phyloP scores from a whole-genome alignment of 2,329 filamentous ascomycete species.

The Xylaria sp. region DNA sequence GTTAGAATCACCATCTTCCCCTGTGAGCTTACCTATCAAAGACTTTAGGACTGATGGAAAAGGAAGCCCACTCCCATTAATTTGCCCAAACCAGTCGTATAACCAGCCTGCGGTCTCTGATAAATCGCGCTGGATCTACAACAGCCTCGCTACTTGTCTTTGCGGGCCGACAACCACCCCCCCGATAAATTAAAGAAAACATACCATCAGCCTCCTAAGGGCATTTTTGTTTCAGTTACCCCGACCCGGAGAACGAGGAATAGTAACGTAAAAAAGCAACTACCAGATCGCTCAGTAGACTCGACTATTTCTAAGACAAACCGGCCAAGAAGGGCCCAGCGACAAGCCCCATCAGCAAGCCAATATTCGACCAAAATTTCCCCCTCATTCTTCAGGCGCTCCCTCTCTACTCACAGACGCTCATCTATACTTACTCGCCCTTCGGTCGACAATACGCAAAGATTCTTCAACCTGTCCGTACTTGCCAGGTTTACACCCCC shows the following conservation, averaged over 20 bases:
- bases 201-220: conserved; percentile 35
- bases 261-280: conserved; percentile 40
- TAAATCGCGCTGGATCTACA: conserved; percentile 42
- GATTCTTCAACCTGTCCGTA: conserved; percentile 1
- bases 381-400: conserved; percentile 31
- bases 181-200: conserved; percentile 9
- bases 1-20: conserved; percentile 39
- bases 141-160: conserved; percentile 37
- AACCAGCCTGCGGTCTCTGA: conserved; percentile 42
- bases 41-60: conserved; percentile 44
- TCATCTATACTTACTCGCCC: conserved; percentile 36
- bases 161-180: conserved; percentile 35
- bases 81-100: conserved; percentile 41
- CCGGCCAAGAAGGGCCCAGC: conserved; percentile 36
- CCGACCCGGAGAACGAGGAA: conserved; percentile 32
- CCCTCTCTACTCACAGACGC: conserved; percentile 28
- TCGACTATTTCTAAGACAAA: conserved; percentile 47
- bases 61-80: conserved; percentile 49
- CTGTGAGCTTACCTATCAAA: conserved; percentile 48
- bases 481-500: conserved; percentile 22
- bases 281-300: conserved; percentile 40
- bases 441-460: conserved; percentile 19
- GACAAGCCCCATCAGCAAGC: conserved; percentile 35
- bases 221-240: conserved; percentile 46
- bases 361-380: conserved; percentile 28